Conservation (phyloP, 345 rosid genomes). For the Angophora floribunda region DNA sequence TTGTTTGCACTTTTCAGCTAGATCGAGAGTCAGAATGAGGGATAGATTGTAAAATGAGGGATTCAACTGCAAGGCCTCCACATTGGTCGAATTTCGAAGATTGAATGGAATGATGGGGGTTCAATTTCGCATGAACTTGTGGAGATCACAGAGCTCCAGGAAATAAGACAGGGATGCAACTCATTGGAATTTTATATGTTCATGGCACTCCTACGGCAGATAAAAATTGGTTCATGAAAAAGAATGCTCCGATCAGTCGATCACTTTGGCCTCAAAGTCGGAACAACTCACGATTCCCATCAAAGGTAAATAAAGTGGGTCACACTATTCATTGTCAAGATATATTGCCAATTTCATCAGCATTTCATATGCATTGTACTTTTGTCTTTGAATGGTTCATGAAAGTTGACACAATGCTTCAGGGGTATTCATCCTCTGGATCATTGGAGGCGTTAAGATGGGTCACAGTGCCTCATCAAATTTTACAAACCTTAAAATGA, state of each 20-base stretch:
- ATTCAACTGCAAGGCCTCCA: not conserved
- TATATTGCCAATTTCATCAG: not conserved
- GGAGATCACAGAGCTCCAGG: too few relatives aligned
- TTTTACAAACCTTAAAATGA: not conserved
- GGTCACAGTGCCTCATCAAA: not conserved
- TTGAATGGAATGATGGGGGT: not conserved
- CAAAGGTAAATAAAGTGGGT: not conserved
- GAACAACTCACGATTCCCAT: not conserved
- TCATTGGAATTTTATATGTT: not conserved
- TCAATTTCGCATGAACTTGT: not conserved
- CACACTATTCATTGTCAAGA: not conserved
- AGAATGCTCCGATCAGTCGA: not conserved
- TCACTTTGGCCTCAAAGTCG: not conserved
- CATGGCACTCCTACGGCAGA: not conserved
- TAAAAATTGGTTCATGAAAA: not conserved
- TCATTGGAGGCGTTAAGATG: not conserved
- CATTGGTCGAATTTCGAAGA: not conserved
- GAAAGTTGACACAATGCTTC: not conserved
- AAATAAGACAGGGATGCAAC: not conserved
- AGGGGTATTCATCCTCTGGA: not conserved
- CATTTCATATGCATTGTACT: not conserved
- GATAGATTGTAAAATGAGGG: not conserved
- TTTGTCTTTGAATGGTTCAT: not conserved
- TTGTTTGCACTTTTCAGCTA: not conserved
- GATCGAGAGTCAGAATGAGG: not conserved